Conservation (phyloP, 2,329 filamentous ascomycete genomes). For the Hypoxylon sp. region DNA sequence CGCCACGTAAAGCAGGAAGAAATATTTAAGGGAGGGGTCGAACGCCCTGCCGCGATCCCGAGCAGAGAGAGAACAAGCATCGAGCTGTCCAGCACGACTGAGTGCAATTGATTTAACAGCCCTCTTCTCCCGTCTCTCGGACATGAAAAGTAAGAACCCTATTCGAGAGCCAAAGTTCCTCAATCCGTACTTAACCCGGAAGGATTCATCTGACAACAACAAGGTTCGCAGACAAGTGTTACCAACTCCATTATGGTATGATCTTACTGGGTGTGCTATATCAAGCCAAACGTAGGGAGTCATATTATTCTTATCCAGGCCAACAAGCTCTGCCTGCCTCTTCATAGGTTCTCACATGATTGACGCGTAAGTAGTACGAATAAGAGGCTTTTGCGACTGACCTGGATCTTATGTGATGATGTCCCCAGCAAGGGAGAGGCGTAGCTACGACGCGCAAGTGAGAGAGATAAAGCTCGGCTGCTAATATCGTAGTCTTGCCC, state of each 20-base stretch:
- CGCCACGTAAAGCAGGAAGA: neutral
- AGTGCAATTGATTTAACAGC: neutral
- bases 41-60: neutral
- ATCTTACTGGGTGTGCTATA: neutral
- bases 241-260: slow-evolving; percentile 1
- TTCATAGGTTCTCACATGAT: neutral
- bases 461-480: neutral
- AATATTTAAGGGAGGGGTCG: neutral
- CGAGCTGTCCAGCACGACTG: neutral
- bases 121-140: neutral
- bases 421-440: neutral
- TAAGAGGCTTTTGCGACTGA: neutral
- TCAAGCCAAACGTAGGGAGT: neutral
- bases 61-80: neutral
- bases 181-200: neutral
- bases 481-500: neutral
- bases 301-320: neutral
- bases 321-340: neutral
- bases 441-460: neutral
- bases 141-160: neutral
- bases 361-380: neutral
- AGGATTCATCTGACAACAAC: slow-evolving; percentile 1
- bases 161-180: neutral
- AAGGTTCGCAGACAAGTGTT: neutral
- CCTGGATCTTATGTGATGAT: neutral